These are phyloP conservation scores for Ascochyta pisi DNA, from an alignment of 2,329 filamentous ascomycete species.

Conservation along the genomic window DNA sequence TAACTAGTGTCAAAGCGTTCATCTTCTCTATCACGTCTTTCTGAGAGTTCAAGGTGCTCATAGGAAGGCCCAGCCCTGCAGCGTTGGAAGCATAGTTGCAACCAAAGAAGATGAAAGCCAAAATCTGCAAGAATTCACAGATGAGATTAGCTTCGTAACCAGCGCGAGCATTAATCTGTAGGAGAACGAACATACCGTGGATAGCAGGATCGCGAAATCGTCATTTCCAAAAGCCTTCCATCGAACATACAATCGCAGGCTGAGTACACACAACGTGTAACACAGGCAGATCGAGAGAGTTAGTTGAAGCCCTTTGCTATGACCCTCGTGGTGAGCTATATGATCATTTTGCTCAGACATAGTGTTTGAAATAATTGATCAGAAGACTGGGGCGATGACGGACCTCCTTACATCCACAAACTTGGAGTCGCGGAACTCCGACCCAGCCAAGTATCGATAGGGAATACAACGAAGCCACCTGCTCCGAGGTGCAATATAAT, in stretches of 20 bases:
- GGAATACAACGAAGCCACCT: not conserved
- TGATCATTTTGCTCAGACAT: not conserved
- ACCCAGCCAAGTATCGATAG: not conserved
- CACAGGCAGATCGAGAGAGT: constrained; percentile 18
- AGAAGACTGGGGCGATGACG: not conserved
- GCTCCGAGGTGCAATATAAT: not conserved
- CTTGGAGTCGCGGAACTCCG: no score
- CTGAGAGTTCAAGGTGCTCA: not conserved
- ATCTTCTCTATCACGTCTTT: not conserved
- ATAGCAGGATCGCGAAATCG: constrained; percentile 14
- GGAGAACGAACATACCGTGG: constrained; percentile 2
- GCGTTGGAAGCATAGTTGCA: constrained; percentile 9
- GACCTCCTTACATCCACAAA: not conserved
- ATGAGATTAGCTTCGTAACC: not conserved
- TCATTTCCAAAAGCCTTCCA: constrained; percentile 14
- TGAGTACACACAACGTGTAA: constrained; percentile 19
- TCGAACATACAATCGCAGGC: constrained; percentile 18
- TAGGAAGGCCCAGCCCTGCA: constrained; percentile 12
- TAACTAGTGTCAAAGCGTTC: constrained; percentile 7
- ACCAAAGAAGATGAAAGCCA: constrained; percentile 18
- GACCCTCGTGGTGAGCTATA: constrained; percentile 1
- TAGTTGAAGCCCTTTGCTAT: constrained; percentile 15
- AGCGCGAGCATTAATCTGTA: no score
- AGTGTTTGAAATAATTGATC: not conserved
- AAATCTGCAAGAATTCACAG: not conserved